Evolutionary conservation across 306 rosid genomes (phyloP).

Genomic region (Coriaria nepalensis): DNA sequence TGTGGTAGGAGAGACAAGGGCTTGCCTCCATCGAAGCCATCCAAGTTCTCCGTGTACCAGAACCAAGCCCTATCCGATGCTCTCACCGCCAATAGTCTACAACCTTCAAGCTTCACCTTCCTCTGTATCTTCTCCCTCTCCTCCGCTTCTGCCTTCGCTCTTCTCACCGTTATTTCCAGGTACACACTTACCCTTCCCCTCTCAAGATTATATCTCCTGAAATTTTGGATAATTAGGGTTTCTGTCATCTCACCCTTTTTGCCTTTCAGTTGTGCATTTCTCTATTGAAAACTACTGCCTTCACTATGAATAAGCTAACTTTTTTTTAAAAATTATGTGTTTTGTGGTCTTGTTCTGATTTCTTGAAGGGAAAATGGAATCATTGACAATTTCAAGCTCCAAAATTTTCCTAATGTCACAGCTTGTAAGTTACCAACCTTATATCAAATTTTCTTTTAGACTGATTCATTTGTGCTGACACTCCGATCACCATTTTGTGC

Average conservation of each 20-base stretch:
- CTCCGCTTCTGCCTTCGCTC: slow-evolving; percentile 46
- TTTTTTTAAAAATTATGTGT: neutral
- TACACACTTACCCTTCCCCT: slow-evolving; percentile 9
- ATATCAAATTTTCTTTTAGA: neutral
- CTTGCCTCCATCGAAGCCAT: slow-evolving; percentile 36
- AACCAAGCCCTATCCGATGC: slow-evolving; percentile 64
- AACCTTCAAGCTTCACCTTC: slow-evolving; percentile 49
- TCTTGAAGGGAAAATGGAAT: slow-evolving; percentile 54
- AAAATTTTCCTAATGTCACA: slow-evolving; percentile 28
- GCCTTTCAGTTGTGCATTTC: too few species aligned
- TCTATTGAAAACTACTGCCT: too few species aligned
- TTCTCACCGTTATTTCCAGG: slow-evolving; percentile 53
- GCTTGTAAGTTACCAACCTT: slow-evolving; percentile 48
- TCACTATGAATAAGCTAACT: too few species aligned
- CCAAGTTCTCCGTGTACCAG: slow-evolving; percentile 65
- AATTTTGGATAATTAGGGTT: neutral
- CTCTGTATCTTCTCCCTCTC: slow-evolving; percentile 45
- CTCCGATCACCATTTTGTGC: slow-evolving; percentile 5
- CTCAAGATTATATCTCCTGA: neutral
- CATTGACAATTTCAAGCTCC: slow-evolving; percentile 31
- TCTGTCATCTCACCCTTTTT: too few species aligned
- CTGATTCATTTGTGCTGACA: slow-evolving; percentile 4
- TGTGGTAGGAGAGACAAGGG: slow-evolving; percentile 21
- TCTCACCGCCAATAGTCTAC: slow-evolving; percentile 67
- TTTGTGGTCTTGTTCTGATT: neutral